Evolutionary conservation across 164 flowering plant genomes (phyloP), one percentile per base, ranked within the genome.

Genomic region (Annona cherimola): DNA sequence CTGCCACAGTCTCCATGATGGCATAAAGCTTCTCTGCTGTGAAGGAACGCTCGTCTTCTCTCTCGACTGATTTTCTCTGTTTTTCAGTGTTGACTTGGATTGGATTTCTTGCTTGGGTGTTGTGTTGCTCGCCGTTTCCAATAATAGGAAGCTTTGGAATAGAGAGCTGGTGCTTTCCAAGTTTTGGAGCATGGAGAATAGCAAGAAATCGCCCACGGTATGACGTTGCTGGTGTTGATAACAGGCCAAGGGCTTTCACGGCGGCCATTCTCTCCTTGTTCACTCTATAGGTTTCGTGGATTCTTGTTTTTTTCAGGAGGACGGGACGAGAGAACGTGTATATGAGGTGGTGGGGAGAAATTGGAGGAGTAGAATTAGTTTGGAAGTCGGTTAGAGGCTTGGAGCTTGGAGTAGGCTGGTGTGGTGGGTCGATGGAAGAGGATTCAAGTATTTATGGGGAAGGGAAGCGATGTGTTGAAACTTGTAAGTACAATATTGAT

Each of bases 1-100:
- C 87, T 0, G 82, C 76, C 0, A 79, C 79, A 1, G 74, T 72
- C 61, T 84, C 87, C 72, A 78, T 57, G 19, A 83, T 74, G 3
- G 78, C 77, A 42, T 83, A 76, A 35, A 86, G 74, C 85, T 84
- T 78, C 2, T 81, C 71, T 0, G 4, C 55, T 39, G 44, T 50
- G 19, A 50, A 54, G n/a, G 46, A 6, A 35, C 55, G 61, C 45
- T 1, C 40, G 4, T 63, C 57, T 11, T 12, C n/a, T 7, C 43
- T 20, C 3, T 5, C 4, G 1, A 3, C 9, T 1, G 45, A 19
- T 5, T 14, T 61, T 11, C 6, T 75, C 42, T 20, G 40, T 4
- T 18, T 40, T 64, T 42, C 2, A 3, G 14, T 16, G 5, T 11
- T 64, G 44, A 1, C 14, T 44, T 65, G 61, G 41, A 40, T 44